Evolutionary conservation across 1,139 yeast genomes (phyloP), one percentile per base, ranked within the genome.

Genomic region (Saccharomycopsis hybrid): DNA sequence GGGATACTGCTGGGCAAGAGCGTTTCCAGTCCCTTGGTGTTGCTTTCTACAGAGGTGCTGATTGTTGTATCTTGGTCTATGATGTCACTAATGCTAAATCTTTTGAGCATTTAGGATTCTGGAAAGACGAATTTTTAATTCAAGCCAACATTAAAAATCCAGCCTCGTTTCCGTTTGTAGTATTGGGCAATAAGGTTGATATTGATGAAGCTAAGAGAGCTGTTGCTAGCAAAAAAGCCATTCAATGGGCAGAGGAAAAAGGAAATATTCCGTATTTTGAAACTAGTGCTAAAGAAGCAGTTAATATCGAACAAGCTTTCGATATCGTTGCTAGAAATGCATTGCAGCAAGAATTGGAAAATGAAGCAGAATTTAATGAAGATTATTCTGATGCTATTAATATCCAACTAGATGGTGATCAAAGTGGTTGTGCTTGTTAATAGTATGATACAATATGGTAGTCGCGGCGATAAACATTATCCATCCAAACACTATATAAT

Each of bases 1-100:
- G 98, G 98, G 98, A 92, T 65, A 92, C 98, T 42, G 98, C 98
- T 2, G 98, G 98, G 31, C 98, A 92, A 71, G 98, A 92, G 68
- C 74, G 98, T 59, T 92, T 92, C 73, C 98, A 92, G 69, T 83
- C 95, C 54, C 74, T 92, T 56, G 98, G 98, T 18, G 97, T 92
- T 44, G 98, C 98, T 1, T 92, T 92, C 66, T 92, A 92, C 67
- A 76, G 98, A 60, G 98, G 98, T 37, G 97, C 98, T 1, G 98
- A 92, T 67, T 92, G 98, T 68, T 92, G 98, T 68, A 97, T 92
- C 7, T 75, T 92, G 55, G 95, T 94, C 59, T 90, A 85, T 66
- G 97, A 90, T 64, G 97, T 92, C 46, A 89, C 95, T 55, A 90
- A 90, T 68, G 84, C 87, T 56, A 89, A 89, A 68, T 86, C 96